Conservation (phyloP, 306 rosid genomes). For the Lathyrus tuberosus region DNA sequence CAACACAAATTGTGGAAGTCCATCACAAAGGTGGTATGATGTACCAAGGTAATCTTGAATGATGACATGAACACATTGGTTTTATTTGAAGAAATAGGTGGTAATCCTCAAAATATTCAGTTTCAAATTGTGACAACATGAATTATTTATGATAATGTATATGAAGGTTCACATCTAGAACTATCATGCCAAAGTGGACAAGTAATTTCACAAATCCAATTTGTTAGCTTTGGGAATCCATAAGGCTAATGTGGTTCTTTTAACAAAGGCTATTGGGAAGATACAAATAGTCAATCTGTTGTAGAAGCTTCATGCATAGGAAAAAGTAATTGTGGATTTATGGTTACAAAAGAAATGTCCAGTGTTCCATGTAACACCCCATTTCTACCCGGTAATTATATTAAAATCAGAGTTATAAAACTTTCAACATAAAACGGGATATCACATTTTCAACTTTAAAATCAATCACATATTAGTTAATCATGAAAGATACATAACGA, state of each 20-base stretch:
- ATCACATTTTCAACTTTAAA: too few relatives aligned
- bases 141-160: constrained; percentile 12
- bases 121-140: background rate
- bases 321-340: constrained; percentile 4
- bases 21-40: constrained; percentile 22
- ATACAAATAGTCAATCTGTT: background rate
- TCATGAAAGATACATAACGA: too few relatives aligned
- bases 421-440: too few relatives aligned
- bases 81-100: constrained; percentile 19
- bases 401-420: too few relatives aligned
- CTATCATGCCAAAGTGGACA: constrained; percentile 12
- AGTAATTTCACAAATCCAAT: constrained; percentile 9
- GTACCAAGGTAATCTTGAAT: constrained; percentile 1
- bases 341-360: background rate
- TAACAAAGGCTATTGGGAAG: background rate
- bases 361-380: too few relatives aligned
- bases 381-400: too few relatives aligned
- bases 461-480: too few relatives aligned
- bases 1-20: constrained; percentile 1
- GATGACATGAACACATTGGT: constrained; percentile 5
- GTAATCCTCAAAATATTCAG: constrained; percentile 2
- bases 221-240: constrained; percentile 13
- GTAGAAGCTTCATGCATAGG: constrained; percentile 8
- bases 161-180: background rate
- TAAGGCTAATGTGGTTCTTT: constrained; percentile 8